phyloP scores from a whole-genome alignment of 2,329 filamentous ascomycete species.

The Ophiostoma pallidulum region DNA sequence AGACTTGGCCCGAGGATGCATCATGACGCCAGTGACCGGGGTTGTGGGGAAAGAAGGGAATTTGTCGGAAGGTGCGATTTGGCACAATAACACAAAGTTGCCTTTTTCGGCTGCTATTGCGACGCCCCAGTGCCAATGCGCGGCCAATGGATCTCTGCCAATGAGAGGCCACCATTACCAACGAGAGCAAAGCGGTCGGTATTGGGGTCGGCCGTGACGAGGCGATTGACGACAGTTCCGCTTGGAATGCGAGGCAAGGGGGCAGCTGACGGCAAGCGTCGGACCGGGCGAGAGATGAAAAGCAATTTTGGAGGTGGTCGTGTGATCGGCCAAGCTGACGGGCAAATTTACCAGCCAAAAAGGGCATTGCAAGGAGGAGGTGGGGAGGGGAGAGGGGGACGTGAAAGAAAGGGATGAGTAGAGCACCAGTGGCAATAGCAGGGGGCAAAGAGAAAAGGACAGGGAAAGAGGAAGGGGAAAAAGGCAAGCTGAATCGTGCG shows the following conservation, averaged over 20 bases:
- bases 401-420: too few relatives aligned
- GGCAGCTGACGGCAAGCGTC: conserved; percentile 9
- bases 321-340: conserved; percentile 3
- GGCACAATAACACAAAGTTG: conserved; percentile 2
- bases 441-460: background rate
- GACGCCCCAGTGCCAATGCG: conserved; percentile 5
- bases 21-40: conserved; percentile 13
- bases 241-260: background rate
- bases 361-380: too few relatives aligned
- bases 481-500: conserved; percentile 18
- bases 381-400: too few relatives aligned
- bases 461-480: background rate
- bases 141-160: background rate
- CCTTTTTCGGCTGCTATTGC: conserved; percentile 3
- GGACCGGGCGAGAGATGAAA: conserved; percentile 7
- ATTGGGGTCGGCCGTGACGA: background rate
- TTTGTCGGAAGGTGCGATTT: conserved; percentile 12
- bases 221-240: too few relatives aligned
- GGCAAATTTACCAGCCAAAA: conserved; percentile 2
- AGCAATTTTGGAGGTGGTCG: conserved; percentile 4
- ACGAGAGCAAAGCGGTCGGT: background rate
- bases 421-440: background rate
- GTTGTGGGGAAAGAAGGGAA: conserved; percentile 9
- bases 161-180: background rate
- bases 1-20: conserved; percentile 7